Conservation (phyloP, 2,329 filamentous ascomycete species). For the Bisporella sp. region DNA sequence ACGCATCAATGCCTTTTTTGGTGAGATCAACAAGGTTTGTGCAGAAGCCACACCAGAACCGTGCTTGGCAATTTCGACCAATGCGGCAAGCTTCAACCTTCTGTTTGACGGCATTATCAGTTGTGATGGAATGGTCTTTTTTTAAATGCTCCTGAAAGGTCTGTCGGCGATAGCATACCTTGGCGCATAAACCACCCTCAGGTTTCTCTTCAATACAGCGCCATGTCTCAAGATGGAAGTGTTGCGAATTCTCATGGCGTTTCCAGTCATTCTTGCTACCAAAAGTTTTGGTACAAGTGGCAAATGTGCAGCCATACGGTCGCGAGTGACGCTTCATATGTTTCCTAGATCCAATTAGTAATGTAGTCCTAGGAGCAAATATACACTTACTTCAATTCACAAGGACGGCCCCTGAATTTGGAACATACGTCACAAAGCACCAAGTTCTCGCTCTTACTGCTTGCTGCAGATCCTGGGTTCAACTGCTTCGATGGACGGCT, state of each 20-base stretch:
- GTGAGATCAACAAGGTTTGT: conserved; percentile 40
- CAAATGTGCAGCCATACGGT: conserved; percentile 76
- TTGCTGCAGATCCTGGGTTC: conserved; percentile 18
- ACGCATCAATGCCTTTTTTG: conserved; percentile 44
- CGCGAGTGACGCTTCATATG: conserved; percentile 75
- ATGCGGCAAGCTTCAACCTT: conserved; percentile 50
- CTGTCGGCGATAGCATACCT: conserved; percentile 50
- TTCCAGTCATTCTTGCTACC: conserved; percentile 97
- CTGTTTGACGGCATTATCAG: conserved; percentile 25
- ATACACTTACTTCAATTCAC: conserved; percentile 55
- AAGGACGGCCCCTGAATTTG: conserved; percentile 42
- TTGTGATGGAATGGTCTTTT: conserved; percentile 25
- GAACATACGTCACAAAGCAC: conserved; percentile 34
- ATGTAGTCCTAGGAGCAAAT: background rate
- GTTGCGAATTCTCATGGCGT: conserved; percentile 77
- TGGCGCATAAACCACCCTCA: conserved; percentile 41
- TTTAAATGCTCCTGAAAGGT: conserved; percentile 56
- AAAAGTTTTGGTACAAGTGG: conserved; percentile 62
- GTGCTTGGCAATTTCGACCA: conserved; percentile 54
- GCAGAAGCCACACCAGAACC: conserved; percentile 91
- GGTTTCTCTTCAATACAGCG: conserved; percentile 47
- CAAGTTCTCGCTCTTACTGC: conserved; percentile 22
- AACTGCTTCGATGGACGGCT: conserved; percentile 11
- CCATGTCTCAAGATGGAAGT: conserved; percentile 66
- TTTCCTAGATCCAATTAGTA: conserved; percentile 49